Evolutionary conservation across 495 filamentous ascomycete species (phyloP).

Genomic region (Immersiella caudata): DNA sequence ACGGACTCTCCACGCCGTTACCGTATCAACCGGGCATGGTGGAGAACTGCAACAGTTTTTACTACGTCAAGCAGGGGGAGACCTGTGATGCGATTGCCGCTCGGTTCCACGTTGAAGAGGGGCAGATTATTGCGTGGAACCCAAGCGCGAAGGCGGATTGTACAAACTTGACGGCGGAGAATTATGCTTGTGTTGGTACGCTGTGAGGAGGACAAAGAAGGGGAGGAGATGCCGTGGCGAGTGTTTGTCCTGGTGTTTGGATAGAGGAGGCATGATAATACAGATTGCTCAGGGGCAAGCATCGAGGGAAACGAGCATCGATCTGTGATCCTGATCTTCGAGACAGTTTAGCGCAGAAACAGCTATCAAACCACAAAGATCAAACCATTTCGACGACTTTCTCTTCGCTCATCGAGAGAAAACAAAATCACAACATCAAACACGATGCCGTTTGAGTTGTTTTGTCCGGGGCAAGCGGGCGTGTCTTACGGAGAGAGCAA

Average conservation of each 20-base stretch:
- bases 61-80: conserved; percentile 34
- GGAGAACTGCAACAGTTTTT: conserved; percentile 49
- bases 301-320: neutral
- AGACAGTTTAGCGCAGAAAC: too few relatives aligned
- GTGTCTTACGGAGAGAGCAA: too few relatives aligned
- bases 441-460: too few relatives aligned
- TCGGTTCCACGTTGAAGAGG: conserved; percentile 12
- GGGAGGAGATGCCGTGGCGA: neutral
- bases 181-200: conserved; percentile 26
- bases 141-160: conserved; percentile 17
- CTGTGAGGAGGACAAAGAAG: conserved; percentile 13
- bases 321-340: too few relatives aligned
- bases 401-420: neutral
- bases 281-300: neutral
- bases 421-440: too few relatives aligned
- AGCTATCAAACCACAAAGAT: too few relatives aligned
- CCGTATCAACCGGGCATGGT: conserved; percentile 47
- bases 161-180: conserved; percentile 21
- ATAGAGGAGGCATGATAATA: neutral
- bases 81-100: conserved; percentile 23
- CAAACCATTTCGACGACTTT: too few relatives aligned
- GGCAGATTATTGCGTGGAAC: conserved; percentile 27
- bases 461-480: too few relatives aligned
- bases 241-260: neutral
- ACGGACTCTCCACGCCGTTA: conserved; percentile 35